Base-by-base conservation (phyloP, 2,329 filamentous ascomycete genomes). In the Claviceps sp. region DNA sequence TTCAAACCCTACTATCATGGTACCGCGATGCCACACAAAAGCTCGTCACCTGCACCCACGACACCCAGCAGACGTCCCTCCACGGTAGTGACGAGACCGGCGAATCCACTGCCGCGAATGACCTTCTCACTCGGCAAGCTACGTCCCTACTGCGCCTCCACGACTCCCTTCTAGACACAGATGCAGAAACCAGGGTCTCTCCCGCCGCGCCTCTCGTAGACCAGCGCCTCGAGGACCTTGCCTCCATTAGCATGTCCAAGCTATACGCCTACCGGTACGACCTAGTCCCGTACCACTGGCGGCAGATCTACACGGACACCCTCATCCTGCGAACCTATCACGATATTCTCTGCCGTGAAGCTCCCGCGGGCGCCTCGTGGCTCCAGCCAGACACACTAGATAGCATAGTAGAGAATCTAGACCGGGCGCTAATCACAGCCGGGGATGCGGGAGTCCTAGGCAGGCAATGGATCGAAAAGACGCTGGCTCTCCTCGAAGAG, bases 371-470 rank as follows among this genome's bases (percentile, higher is more conserved):
- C 10, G 8, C 16, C 17, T 8, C 34, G 2, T 47, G 45, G 11
- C 54, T 57, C 1, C 52, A 57, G 6, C 58, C 60, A 30, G 48
- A 51, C 8, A 50, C 55, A 3, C 62, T 89, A 4, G 73, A 78
- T 38, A 65, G 73, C 1, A 71, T 85, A 2, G 77, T 95, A 38
- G 74, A 75, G 50, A 68, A 75, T 1, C 73, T 97, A 2, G 90
- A 96, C 60, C 81, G 82, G 64, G 83, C 85, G 0, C 67, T 94
- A 45, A 87, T 95, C 46, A 77, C 89, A 51, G 80, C 87, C 0
- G 87, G 85, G 1, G 84, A 77, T 0, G 78, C 79, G 1, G 72
- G 76, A 0, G 56, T 62, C 1, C 71, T 86, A 52, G 75, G 78
- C 7, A 61, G 67, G 19, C 47, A 13, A 3, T 79, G 75, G 65